Base-by-base conservation (phyloP, 192 early-diverging fungal genomes). In the Coemansia sp. region DNA sequence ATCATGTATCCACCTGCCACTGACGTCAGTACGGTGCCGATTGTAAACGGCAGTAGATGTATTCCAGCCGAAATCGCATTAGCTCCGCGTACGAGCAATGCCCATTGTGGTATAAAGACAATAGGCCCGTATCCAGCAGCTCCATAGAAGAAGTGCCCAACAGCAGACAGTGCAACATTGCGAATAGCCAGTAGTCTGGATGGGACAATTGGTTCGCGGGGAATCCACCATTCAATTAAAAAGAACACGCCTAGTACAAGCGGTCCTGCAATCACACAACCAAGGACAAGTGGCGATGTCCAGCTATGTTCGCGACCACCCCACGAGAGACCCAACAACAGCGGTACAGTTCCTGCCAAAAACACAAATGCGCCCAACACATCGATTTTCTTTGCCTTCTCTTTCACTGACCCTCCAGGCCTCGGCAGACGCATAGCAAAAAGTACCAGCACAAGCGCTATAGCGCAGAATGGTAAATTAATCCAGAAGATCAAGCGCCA, bases 51-150 rank as follows among this genome's bases (percentile, higher is more conserved):
- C 53, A 96, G 70, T 49, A 87, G 68, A 47, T 88, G 80, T 16
- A 93, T 56, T 44, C 94, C 94, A 3, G 92, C 86, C 7, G 81
- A 68, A 1, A 90, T 94, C 0, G 94, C 89, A 18, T 75, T 62
- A 30, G 88, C 85, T 31, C 85, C 88, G 51, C 87, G 81, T 21
- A 94, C 90, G 49, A 96, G 82, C 70, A 94, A 87, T 71, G 94
- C 93, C 73, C 89, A 95, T 44, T 88, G 65, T 25, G 90, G 88
- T n/a, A 90, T 63, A 71, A 93, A 95, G 69, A 88, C 94, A 16
- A 89, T 83, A 2, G 87, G 74, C 1, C 81, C 83, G 56, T 85
- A 84, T 27, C 87, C 88, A 0, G 78, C 74, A 30, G 87, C 85
- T 14, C 88, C 85, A 24, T 82, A 84, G 67, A 92, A 87, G 49